Evolutionary conservation across 2,329 filamentous ascomycete species (phyloP), one percentile per base, ranked within the genome.

Genomic region (Cyclaneusma minus): DNA sequence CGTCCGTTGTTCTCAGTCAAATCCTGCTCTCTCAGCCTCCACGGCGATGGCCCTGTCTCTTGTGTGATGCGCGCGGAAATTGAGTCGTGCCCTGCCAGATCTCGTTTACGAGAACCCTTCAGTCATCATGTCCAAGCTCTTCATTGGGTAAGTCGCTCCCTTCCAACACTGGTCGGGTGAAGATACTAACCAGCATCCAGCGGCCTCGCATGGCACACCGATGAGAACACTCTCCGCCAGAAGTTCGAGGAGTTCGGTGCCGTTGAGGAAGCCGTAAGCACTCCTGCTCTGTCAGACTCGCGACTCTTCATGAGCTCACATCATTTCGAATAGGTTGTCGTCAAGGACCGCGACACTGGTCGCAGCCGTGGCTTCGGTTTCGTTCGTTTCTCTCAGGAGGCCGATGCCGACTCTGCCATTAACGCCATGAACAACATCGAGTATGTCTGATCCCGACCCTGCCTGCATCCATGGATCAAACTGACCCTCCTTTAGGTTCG

Each of bases 311-410:
- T 21, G 12, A 29, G 16, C 32, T 33, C 30, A 40, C 35, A 18
- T 33, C 30, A 24, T 30, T 25, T 31, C 21, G 13, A 18, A 25
- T 47, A 95, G 87, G 81, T 93, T 36, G 87, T 98, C 41, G 85
- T 95, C 45, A 95, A 93, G 62, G 87, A 98, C 55, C 82, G 85
- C 47, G 87, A 95, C 50, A 94, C 87, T 47, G 81, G 83, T 44
- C 83, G 87, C 53, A 94, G 85, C 64, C 82, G 89, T 53, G 89
- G 89, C 34, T 98, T 95, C 52, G 89, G 89, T 24, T 95, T 95
- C 53, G 87, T 98, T 37, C 80, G 85, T 43, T 98, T 87, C 57
- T 58, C 69, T 27, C 70, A 72, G 38, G 81, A 85, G 38, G 56
- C 62, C 23, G 78, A 85, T 52, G 81, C 82, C 35, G 72, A 84